Conservation (phyloP, 2,329 filamentous ascomycete species). For the Elsinoe ampelina region DNA sequence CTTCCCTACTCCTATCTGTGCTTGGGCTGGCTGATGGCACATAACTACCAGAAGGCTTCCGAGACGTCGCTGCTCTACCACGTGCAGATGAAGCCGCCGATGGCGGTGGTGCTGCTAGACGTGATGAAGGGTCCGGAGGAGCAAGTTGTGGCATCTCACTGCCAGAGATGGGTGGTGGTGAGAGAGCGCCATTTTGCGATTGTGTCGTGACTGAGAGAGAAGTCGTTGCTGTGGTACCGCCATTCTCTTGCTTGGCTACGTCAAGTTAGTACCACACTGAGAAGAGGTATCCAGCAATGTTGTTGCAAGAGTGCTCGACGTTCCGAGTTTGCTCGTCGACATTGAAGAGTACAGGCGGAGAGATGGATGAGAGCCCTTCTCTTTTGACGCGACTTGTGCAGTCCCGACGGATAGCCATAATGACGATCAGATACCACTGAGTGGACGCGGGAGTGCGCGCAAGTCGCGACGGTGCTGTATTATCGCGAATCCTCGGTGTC, state of each 20-base stretch:
- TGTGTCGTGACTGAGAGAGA: slow-evolving; percentile 36
- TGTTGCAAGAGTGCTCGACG: too few species aligned
- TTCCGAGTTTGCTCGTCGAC: too few species aligned
- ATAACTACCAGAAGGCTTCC: slow-evolving; percentile 73
- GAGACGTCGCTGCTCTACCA: slow-evolving; percentile 46
- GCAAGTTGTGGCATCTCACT: slow-evolving; percentile 8
- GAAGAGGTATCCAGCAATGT: too few species aligned
- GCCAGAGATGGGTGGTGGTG: slow-evolving; percentile 25
- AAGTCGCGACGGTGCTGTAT: background rate
- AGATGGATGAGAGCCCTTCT: too few species aligned
- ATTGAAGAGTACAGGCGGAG: too few species aligned
- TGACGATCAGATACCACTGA: too few species aligned
- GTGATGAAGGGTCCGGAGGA: background rate
- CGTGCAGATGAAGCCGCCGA: slow-evolving; percentile 26
- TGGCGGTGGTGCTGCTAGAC: background rate
- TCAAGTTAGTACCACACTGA: too few species aligned
- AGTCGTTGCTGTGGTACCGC: slow-evolving; percentile 35
- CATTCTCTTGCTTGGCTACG: slow-evolving; percentile 3
- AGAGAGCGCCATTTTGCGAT: slow-evolving; percentile 36
- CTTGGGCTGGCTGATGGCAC: slow-evolving; percentile 73
- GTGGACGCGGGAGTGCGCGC: too few species aligned
- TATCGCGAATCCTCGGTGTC: background rate
- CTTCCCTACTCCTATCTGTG: slow-evolving; percentile 54
- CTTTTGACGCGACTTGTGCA: too few species aligned
- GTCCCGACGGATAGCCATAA: too few species aligned